Base-by-base conservation (phyloP, 208 protist species). In the Leishmania mexicana region DNA sequence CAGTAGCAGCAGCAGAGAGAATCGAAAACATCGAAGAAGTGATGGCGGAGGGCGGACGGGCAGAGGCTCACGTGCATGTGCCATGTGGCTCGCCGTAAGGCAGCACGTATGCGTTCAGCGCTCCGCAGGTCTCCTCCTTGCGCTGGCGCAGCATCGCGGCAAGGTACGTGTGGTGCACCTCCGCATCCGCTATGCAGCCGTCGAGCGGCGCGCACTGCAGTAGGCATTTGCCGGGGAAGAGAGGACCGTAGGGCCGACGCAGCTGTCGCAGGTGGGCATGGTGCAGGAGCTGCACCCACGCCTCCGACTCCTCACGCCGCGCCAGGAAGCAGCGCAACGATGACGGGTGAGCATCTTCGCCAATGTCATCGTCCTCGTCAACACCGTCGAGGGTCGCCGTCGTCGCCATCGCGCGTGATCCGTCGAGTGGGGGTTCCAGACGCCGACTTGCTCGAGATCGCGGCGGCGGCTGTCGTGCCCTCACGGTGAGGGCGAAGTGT, bases 161-260 rank as follows among this genome's bases (percentile, higher is more conserved):
- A 17, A 78, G 38, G 75, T 80, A 80, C 21, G 76, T 72, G 65
- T 72, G 19, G 38, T 80, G 76, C 31, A 80, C 76, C 65, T 70
- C 76, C 24, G 54, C 75, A 42, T 78, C 75, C 49, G 62, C 60
- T 49, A 57, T 47, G 75, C 47, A 58, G 38, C 75, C 75, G 40
- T 35, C 58, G 58, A 54, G 10, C 11, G 38, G 10, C 53, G 40
- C 51, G 80, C 38, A n/a, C 57, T n/a, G n/a, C 15, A 24, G 38
- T 75, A 40, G 38, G 49, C 28, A 7, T 31, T 54, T 21, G 70
- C 24, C 73, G 3, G 6, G 54, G n/a, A 76, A 82, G 58, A 85
- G 78, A 35, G 82, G 82, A 31, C 82, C 82, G 35, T 45, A 75
- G 13, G 82, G 82, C 4, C 42, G 75, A 42, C 81, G 81, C 71